Evolutionary conservation across 306 rosid genomes (phyloP), one percentile per base, ranked within the genome.

Genomic region (Trifolium subterraneum): DNA sequence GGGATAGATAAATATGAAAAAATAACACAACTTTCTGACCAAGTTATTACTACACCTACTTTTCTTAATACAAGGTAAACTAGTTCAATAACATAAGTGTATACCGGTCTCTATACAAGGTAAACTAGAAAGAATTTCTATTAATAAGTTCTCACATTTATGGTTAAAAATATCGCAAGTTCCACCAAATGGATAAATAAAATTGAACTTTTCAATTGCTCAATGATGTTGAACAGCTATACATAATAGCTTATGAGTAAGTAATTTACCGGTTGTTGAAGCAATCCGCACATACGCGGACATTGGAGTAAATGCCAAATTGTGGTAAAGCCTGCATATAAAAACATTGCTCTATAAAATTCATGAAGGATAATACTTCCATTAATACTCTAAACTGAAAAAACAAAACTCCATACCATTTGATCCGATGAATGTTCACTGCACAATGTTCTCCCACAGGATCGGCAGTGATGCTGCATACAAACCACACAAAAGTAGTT

Each of bases 361-460:
- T 77, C 80, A 54, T 55, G 41, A 72, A 39, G 15, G 23, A 54
- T 75, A 3, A 72, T 33, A 59, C 56, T 71, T 35, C 54, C 59
- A 50, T 6, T 14, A 36, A 62, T 44, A 54, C 41, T 42, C 48
- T 35, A 18, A 62, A 76, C 23, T 25, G 18, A 47, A 16, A 77
- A 72, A 55, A 14, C 51, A 42, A 66, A 23, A 25, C 4, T 7
- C 0, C 7, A 0, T 74, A 95, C 99, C 92, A 81, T 85, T 84
- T 95, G 99, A 85, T 79, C 58, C 14, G 98, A 78, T 15, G 99
- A 95, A 77, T 95, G 99, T 70, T 95, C 99, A 48, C 65, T 78
- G 80, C 99, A 95, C 86, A 95, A 75, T 16, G 99, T 92, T 84
- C 93, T 88, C 79, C 98, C 99, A 65, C 99, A 92, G 71, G 88